A percentile compares a stretch with the other conserved stretches of the same genome.
Conservation (phyloP, 768 basidiomycete species). For the Lyophyllum decastes region DNA sequence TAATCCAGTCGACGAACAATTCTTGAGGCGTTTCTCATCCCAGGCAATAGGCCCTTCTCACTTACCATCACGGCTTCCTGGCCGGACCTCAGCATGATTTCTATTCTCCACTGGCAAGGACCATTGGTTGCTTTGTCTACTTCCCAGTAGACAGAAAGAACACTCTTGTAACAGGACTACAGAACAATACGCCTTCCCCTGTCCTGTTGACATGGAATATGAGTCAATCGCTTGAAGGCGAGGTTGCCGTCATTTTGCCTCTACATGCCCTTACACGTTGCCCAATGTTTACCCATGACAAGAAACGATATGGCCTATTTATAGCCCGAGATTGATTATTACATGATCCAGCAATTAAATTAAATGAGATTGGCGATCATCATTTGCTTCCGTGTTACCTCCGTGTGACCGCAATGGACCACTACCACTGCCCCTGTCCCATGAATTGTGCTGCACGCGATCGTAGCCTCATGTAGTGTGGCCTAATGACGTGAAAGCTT, state of each 20-base stretch:
- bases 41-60: constrained; percentile 14
- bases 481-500: background rate
- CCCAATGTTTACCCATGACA: background rate
- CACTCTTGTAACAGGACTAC: background rate
- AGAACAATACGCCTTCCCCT: background rate
- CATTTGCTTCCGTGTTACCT: background rate
- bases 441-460: background rate
- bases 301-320: background rate
- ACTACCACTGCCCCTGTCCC: no score
- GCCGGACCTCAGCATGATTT: background rate
- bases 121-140: background rate
- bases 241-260: background rate
- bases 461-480: background rate
- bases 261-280: background rate
- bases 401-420: background rate
- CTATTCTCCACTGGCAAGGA: background rate
- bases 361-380: background rate
- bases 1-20: constrained; percentile 65
- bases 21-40: constrained; percentile 57
- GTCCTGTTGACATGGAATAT: background rate
- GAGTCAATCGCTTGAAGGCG: background rate
- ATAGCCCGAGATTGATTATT: background rate
- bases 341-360: background rate
- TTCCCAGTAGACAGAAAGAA: background rate
- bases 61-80: background rate